Conservation (phyloP, 129 eudicot genomes). For the Oenanthe sinensis region DNA sequence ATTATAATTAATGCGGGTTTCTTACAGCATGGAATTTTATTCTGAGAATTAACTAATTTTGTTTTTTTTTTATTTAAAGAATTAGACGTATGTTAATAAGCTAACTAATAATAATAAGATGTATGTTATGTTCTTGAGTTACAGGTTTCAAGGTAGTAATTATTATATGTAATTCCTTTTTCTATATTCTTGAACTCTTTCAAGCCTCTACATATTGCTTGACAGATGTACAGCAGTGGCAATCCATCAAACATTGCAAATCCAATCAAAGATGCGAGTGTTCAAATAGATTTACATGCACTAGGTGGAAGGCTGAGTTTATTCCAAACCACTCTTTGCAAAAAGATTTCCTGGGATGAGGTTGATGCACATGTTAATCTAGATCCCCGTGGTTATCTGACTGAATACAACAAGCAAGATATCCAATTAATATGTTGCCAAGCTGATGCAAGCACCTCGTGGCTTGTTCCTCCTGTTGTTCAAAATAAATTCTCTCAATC, state of each 20-base stretch:
- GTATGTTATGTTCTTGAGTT: not conserved
- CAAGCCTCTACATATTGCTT: constrained; percentile 2
- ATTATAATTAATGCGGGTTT: not conserved
- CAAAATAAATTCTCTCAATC: constrained; percentile 31
- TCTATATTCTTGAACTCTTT: not conserved
- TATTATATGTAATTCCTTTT: not conserved
- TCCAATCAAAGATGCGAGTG: constrained; percentile 49
- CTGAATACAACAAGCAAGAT: constrained; percentile 32
- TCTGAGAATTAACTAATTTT: not conserved
- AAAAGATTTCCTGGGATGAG: constrained; percentile 31
- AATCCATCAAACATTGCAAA: constrained; percentile 53
- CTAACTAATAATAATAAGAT: too few species aligned
- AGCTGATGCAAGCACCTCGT: constrained; percentile 42
- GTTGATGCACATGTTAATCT: constrained; percentile 27
- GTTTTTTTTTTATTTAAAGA: not conserved
- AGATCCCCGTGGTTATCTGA: constrained; percentile 41
- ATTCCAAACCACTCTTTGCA: constrained; percentile 42
- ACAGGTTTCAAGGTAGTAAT: not conserved
- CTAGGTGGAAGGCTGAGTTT: constrained; percentile 32
- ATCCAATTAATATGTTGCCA: constrained; percentile 51
- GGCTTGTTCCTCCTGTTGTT: constrained; percentile 42
- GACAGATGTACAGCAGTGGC: constrained; percentile 56
- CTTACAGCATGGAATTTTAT: not conserved
- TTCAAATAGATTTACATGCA: constrained; percentile 39
- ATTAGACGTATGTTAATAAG: not conserved